Base-by-base conservation (phyloP, 1,284 basidiomycete species). In the Fomitiporia mediterranea region DNA sequence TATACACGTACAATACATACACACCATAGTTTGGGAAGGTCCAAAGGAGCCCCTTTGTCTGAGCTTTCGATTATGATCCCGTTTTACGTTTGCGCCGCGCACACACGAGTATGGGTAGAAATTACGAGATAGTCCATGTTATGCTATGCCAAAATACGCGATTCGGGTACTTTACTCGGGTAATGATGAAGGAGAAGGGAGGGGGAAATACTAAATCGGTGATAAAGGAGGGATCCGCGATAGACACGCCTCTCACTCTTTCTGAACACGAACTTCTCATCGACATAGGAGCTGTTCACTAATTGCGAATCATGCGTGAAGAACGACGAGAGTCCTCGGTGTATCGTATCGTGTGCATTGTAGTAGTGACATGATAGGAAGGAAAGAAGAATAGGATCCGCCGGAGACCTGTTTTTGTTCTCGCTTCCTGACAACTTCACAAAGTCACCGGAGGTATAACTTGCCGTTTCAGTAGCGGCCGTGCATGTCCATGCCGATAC, bases 41-140 rank as follows among this genome's bases (percentile, higher is more conserved):
- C n/a, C n/a, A n/a, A n/a, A n/a, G n/a, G n/a, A n/a, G n/a, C 32
- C 44, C 44, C 44, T 46, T 46, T 46, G 44, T 46, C 44, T 4
- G 25, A 17, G 27, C 23, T 28, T 28, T 17, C 25, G n/a, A n/a
- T n/a, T n/a, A n/a, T n/a, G n/a, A n/a, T n/a, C n/a, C n/a, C n/a
- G n/a, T n/a, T 34, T 34, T 34, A 34, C 32, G 32, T 34, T 34
- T 13, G 32, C 32, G 32, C 32, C 32, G 32, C 32, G 32, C 6
- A 34, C 13, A 34, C n/a, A n/a, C n/a, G n/a, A 34, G 13, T 34
- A 34, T 34, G 32, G 32, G 32, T 34, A 6, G 32, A n/a, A n/a
- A n/a, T n/a, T n/a, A n/a, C n/a, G n/a, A n/a, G n/a, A n/a, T n/a
- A n/a, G n/a, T n/a, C n/a, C n/a, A n/a, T n/a, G n/a, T n/a, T n/a